phyloP scores from a whole-genome alignment of 129 eudicot species.

The Flaveria robusta region DNA sequence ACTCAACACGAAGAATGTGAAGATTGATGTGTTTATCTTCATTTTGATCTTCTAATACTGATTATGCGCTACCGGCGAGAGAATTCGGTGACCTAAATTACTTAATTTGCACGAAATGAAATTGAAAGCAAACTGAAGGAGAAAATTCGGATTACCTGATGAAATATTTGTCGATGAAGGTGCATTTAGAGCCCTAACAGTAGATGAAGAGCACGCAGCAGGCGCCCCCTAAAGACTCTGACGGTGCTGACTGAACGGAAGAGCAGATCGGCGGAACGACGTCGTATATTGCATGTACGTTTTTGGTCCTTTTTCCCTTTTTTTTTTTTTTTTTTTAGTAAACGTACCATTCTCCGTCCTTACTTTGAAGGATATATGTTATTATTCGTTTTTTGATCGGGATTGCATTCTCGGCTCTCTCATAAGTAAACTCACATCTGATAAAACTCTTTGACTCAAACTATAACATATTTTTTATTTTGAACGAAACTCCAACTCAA shows the following conservation, averaged over 20 bases:
- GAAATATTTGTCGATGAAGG: neutral
- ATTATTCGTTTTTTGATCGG: too few species aligned
- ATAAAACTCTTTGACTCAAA: too few species aligned
- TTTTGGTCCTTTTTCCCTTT: neutral
- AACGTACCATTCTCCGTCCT: too few species aligned
- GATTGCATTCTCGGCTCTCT: too few species aligned
- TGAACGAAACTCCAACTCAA: too few species aligned
- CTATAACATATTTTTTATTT: too few species aligned
- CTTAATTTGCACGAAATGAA: neutral
- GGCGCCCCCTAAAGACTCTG: neutral
- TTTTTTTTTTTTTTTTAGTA: too few species aligned
- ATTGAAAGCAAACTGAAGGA: neutral
- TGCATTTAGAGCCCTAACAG: slow-evolving; percentile 21
- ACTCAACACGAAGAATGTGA: slow-evolving; percentile 15
- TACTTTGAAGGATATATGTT: too few species aligned
- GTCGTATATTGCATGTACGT: neutral
- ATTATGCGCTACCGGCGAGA: neutral
- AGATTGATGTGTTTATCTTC: slow-evolving; percentile 23
- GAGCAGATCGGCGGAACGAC: neutral
- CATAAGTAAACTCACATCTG: too few species aligned
- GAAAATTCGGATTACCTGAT: neutral
- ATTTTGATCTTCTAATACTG: slow-evolving; percentile 15
- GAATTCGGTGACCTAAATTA: slow-evolving; percentile 19
- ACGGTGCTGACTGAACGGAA: slow-evolving; percentile 24
- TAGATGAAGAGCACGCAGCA: neutral